Evolutionary conservation across 2,329 filamentous ascomycete species (phyloP).

Genomic region (Plectosphaerella cucumerina): DNA sequence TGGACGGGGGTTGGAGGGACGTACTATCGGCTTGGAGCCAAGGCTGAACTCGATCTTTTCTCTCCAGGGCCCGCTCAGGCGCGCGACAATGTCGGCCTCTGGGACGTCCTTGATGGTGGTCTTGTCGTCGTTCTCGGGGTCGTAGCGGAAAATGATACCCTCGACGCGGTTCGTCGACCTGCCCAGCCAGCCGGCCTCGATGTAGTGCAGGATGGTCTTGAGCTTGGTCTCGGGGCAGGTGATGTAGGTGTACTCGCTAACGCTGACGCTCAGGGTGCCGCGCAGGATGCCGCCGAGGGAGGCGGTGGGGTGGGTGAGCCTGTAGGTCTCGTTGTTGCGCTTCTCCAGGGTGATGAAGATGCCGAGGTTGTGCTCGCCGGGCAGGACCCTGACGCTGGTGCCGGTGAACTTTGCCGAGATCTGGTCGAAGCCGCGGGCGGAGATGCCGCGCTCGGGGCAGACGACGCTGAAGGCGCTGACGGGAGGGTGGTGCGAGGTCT

Average conservation of each 20-base stretch:
- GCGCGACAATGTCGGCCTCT: conserved; percentile 76
- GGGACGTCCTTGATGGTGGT: conserved; percentile 80
- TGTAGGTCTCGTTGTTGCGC: conserved; percentile 83
- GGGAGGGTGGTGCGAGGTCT: conserved; percentile 95
- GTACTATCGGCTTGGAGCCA: conserved; percentile 57
- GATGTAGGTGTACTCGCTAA: conserved; percentile 84
- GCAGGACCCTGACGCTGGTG: conserved; percentile 85
- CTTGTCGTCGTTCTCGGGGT: conserved; percentile 79
- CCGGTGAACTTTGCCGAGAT: conserved; percentile 97
- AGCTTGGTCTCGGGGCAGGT: conserved; percentile 86
- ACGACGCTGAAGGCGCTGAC: conserved; percentile 94
- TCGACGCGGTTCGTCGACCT: conserved; percentile 88
- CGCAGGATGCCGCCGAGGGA: conserved; percentile 84
- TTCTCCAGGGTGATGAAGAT: conserved; percentile 86
- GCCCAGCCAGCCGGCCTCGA: conserved; percentile 92
- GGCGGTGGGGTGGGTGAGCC: conserved; percentile 90
- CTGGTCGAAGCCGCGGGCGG: conserved; percentile 89
- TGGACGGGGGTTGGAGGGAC: conserved; percentile 24
- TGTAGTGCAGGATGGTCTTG: conserved; percentile 88
- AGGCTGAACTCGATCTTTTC: conserved; percentile 60
- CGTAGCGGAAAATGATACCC: conserved; percentile 86
- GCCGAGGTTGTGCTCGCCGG: conserved; percentile 89
- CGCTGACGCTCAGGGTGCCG: conserved; percentile 83
- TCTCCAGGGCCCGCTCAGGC: conserved; percentile 84
- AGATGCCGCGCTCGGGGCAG: conserved; percentile 86